Base-by-base conservation (phyloP, 2,329 filamentous ascomycete genomes). In the Shiraia sp. region DNA sequence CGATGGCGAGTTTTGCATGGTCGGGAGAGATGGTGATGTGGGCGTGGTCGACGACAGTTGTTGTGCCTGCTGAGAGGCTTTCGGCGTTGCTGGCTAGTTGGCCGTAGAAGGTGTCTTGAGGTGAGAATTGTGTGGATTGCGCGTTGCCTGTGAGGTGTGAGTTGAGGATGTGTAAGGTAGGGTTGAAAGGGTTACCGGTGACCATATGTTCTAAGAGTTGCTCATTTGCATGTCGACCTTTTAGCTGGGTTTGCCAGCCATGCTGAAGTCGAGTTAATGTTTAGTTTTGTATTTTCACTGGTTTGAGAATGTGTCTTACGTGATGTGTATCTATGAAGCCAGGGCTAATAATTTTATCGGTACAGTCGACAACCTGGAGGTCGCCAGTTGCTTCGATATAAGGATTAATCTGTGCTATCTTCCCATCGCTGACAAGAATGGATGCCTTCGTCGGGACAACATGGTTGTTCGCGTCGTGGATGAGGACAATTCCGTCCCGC, bases 241-340 rank as follows among this genome's bases (percentile, higher is more conserved):
- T 79, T 49, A 77, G 73, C 8, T 72, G 77, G 0, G 79, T 80
- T 53, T 82, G 78, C 80, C 79, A 59, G 25, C 53, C 43, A 46
- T 65, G 59, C 2, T 75, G 74, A 47, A 82, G 80, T 0, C n/a
- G n/a, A n/a, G n/a, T n/a, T n/a, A n/a, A n/a, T n/a, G n/a, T n/a
- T n/a, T n/a, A n/a, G n/a, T n/a, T n/a, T n/a, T n/a, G n/a, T n/a
- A n/a, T n/a, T n/a, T n/a, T n/a, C n/a, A n/a, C n/a, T n/a, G n/a
- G n/a, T n/a, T n/a, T n/a, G 24, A 26, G 24, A 26, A 7, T 8
- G 24, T 8, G 24, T 8, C 24, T 12, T 26, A 26, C 12, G 12
- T 7, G 24, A 26, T 7, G 7, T 8, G 12, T 7, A 26, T 26
- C 8, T 12, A 45, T 16, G 57, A 82, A 81, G 2, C 79, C 79